Percentiles rank a stretch among this genome's conserved stretches.
Conservation (phyloP, 495 filamentous ascomycete genomes). For the Xylaria scruposa region DNA sequence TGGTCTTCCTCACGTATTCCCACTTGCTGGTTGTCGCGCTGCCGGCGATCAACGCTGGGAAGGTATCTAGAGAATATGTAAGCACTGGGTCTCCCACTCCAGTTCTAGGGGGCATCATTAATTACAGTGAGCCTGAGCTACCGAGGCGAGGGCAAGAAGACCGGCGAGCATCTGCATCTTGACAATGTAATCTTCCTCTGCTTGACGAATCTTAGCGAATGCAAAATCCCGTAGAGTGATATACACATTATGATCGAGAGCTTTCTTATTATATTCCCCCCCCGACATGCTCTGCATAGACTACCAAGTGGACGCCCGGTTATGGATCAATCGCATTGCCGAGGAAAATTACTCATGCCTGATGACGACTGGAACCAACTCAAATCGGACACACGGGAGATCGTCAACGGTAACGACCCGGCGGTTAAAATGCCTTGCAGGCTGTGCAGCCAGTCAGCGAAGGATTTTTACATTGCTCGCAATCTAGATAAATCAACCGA, state of each 20-base stretch:
- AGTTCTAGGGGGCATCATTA: slow-evolving; percentile 20
- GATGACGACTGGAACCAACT: neutral
- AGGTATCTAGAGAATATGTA: slow-evolving; percentile 37
- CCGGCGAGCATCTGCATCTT: slow-evolving; percentile 37
- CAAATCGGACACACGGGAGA: slow-evolving; percentile 9
- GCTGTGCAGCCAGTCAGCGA: neutral
- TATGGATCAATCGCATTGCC: neutral
- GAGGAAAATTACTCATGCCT: neutral
- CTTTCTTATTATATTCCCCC: slow-evolving; percentile 3
- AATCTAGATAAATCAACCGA: slow-evolving; percentile 11
- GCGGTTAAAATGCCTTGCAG: slow-evolving; percentile 10
- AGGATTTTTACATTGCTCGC: neutral
- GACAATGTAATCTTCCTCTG: neutral
- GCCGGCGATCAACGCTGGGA: slow-evolving; percentile 38
- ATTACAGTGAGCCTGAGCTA: slow-evolving; percentile 41
- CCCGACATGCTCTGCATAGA: neutral
- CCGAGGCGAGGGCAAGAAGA: slow-evolving; percentile 34
- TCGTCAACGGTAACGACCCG: neutral
- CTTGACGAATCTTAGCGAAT: neutral
- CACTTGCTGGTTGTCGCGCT: slow-evolving; percentile 39
- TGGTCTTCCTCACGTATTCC: slow-evolving; percentile 47
- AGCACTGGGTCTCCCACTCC: slow-evolving; percentile 1
- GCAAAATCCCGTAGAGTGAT: neutral
- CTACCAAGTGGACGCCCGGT: neutral
- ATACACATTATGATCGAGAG: neutral